A percentile compares a stretch with the other conserved stretches of the same genome.
Evolutionary conservation across 2,329 filamentous ascomycete genomes (phyloP).

Genomic region (Lachnellula suecica): DNA sequence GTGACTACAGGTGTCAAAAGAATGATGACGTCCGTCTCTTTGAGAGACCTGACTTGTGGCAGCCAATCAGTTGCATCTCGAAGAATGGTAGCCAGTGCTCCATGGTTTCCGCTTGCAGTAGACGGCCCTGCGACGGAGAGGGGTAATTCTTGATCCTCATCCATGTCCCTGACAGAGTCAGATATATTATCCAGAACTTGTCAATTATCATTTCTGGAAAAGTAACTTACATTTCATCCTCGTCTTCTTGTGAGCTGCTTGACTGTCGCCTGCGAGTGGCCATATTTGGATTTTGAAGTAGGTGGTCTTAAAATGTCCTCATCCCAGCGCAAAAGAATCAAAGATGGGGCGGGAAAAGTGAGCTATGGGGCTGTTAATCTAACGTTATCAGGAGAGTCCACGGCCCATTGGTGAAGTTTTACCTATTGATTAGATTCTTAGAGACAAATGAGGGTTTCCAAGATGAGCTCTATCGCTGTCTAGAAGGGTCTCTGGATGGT

Average conservation of each 20-base stretch:
- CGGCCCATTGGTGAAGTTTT: too few relatives aligned
- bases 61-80: slow-evolving; percentile 42
- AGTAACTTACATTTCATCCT: slow-evolving; percentile 19
- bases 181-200: not conserved
- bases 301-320: not conserved
- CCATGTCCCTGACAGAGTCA: slow-evolving; percentile 16
- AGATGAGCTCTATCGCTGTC: not conserved
- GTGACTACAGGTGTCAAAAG: slow-evolving; percentile 58
- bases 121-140: not conserved
- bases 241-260: slow-evolving; percentile 11
- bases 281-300: slow-evolving; percentile 10
- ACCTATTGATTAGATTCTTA: not conserved
- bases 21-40: slow-evolving; percentile 54
- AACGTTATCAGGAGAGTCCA: too few relatives aligned
- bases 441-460: not conserved
- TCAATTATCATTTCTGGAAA: too few relatives aligned
- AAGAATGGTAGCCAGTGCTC: slow-evolving; percentile 17
- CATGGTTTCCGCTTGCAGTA: not conserved
- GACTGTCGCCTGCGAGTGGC: slow-evolving; percentile 11
- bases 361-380: not conserved
- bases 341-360: not conserved
- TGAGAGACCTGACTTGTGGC: slow-evolving; percentile 45
- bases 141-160: slow-evolving; percentile 1
- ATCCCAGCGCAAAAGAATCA: not conserved
- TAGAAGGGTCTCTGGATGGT: not conserved